phyloP scores from a whole-genome alignment of 306 rosid genomes.

The Castanea crenata region DNA sequence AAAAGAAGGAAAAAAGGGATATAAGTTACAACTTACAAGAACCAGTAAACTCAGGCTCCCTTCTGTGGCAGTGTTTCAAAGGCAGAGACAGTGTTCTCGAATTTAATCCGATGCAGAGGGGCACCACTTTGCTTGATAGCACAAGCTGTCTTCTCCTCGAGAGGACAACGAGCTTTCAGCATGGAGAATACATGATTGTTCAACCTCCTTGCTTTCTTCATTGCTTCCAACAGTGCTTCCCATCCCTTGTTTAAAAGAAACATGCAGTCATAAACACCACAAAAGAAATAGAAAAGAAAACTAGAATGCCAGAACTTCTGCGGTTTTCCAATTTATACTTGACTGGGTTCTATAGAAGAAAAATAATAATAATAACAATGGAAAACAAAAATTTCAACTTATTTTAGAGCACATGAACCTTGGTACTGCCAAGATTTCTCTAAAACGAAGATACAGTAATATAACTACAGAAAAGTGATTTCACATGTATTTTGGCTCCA shows the following conservation, averaged over 20 bases:
- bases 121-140: constrained; percentile 99
- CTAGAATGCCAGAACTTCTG: background rate
- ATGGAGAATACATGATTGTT: constrained; percentile 97
- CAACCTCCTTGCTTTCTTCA: constrained; percentile 94
- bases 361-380: constrained; percentile 4
- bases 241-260: constrained; percentile 59
- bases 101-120: constrained; percentile 82
- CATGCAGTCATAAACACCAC: constrained; percentile 1
- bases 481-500: background rate
- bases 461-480: background rate
- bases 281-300: background rate
- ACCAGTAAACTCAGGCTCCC: constrained; percentile 46
- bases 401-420: constrained; percentile 1
- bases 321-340: background rate
- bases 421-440: constrained; percentile 1
- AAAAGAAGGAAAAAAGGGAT: background rate
- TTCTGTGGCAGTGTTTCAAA: constrained; percentile 96
- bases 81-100: constrained; percentile 92
- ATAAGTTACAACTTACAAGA: background rate
- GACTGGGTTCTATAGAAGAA: background rate
- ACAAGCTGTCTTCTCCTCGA: constrained; percentile 97
- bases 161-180: constrained; percentile 97
- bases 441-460: background rate
- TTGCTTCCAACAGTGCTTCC: constrained; percentile 81
- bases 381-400: background rate